Evolutionary conservation across 2,329 filamentous ascomycete species (phyloP).

Genomic region (Hypoxylon sp.): DNA sequence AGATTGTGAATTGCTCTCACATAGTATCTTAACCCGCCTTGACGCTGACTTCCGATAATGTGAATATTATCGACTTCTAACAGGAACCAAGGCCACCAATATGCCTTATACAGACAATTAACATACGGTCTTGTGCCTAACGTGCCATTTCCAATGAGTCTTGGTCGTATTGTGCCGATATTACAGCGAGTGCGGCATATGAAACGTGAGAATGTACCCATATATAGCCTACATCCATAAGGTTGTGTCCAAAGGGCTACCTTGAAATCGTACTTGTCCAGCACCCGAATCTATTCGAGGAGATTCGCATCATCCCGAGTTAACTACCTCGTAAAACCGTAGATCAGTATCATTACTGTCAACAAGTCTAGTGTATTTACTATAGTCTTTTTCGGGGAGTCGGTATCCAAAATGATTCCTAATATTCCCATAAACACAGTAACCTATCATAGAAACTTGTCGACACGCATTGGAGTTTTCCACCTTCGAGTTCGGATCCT

Average conservation of each 20-base stretch:
- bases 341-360: background rate
- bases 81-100: background rate
- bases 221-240: background rate
- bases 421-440: constrained; percentile 74
- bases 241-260: background rate
- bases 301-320: background rate
- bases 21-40: no score
- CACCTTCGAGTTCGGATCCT: constrained; percentile 46
- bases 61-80: background rate
- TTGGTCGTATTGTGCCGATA: background rate
- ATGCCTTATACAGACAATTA: background rate
- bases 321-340: background rate
- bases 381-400: background rate
- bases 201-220: background rate
- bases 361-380: background rate
- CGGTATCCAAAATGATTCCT: background rate
- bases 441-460: constrained; percentile 84
- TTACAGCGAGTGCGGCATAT: background rate
- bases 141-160: background rate
- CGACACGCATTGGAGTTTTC: constrained; percentile 68
- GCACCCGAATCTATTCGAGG: background rate
- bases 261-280: background rate
- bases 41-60: no score
- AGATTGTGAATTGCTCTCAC: no score
- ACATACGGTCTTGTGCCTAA: background rate